Base-by-base conservation (phyloP, 768 basidiomycete genomes). In the Mycena polygramma region DNA sequence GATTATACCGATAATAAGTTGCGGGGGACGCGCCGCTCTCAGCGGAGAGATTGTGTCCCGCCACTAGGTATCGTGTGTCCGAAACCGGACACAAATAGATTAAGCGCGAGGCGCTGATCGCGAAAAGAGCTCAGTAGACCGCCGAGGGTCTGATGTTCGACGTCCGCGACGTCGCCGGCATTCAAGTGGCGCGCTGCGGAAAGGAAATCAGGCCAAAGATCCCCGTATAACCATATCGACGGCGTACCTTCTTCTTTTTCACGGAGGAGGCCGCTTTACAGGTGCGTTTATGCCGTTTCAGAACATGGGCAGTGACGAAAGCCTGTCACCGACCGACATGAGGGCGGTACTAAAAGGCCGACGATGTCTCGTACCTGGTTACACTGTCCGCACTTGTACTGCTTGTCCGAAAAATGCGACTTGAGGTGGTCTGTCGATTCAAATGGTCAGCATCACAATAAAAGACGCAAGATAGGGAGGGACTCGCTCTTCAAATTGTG, bases 371-470 rank as follows among this genome's bases (percentile, higher is more conserved):
- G 30, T 30, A 30, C 30, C 30, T 30, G 30, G 13, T 41, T 43
- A n/a, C 69, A 70, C 13, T 13, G 24, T 3, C 7, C 19, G 63
- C 63, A 70, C 14, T 7, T 2, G n/a, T 43, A 48, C 0, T 35
- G 1, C 26, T 65, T 70, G 57, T 48, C 2, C 19, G 30, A 52
- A 11, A 11, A 19, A 46, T 70, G 69, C 7, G 63, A 53, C 17
- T 70, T 53, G 24, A 61, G 36, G n/a, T 70, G 69, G 45, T 65
- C 68, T 69, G 26, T 30, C 17, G 45, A 60, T 55, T 11, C 8
- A 9, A 26, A 36, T n/a, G 26, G 7, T 63, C 35, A 68, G 48
- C 19, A 30, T 8, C n/a, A 24, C 0, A 3, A 57, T 20, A 2
- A n/a, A n/a, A n/a, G 11, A 17, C 19, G 1, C 8, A 15, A 14